phyloP scores from a whole-genome alignment of 345 rosid species.

The Populus nigra region DNA sequence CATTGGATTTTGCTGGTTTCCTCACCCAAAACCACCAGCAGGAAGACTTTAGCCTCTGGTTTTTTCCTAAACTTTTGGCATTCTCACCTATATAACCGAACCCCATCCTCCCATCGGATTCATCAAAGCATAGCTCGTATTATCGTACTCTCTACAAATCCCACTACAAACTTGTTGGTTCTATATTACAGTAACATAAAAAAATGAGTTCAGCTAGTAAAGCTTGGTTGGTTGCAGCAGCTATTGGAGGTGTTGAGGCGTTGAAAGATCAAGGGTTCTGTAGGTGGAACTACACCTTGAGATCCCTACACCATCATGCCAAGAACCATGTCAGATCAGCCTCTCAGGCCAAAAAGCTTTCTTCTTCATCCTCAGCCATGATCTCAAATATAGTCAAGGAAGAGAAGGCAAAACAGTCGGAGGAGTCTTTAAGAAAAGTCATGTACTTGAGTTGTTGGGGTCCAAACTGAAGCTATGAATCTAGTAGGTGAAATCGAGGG shows the following conservation, averaged over 20 bases:
- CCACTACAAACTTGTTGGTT: too few species aligned
- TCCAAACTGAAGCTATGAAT: not conserved
- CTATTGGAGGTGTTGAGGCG: constrained; percentile 38
- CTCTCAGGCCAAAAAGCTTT: constrained; percentile 17
- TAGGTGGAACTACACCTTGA: constrained; percentile 34
- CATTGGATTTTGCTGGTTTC: not conserved
- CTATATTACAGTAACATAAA: not conserved
- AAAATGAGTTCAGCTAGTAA: constrained; percentile 34
- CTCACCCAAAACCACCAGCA: not conserved
- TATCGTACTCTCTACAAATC: too few species aligned
- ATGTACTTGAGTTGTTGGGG: constrained; percentile 29
- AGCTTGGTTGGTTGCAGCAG: constrained; percentile 40
- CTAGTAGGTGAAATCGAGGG: too few species aligned
- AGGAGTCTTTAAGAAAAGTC: constrained; percentile 14
- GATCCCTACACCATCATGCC: constrained; percentile 19
- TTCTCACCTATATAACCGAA: too few species aligned
- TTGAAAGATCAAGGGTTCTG: constrained; percentile 41
- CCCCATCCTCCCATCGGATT: too few species aligned
- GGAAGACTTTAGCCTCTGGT: too few species aligned
- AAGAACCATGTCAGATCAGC: constrained; percentile 20
- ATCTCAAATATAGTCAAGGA: constrained; percentile 7
- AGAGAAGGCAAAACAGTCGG: constrained; percentile 14
- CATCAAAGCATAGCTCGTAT: too few species aligned
- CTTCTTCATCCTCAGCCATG: constrained; percentile 9
- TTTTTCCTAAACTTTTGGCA: too few species aligned